These are phyloP conservation scores for Berberis vulgaris DNA, from an alignment of 164 flowering plant genomes.

Conservation along the genomic window DNA sequence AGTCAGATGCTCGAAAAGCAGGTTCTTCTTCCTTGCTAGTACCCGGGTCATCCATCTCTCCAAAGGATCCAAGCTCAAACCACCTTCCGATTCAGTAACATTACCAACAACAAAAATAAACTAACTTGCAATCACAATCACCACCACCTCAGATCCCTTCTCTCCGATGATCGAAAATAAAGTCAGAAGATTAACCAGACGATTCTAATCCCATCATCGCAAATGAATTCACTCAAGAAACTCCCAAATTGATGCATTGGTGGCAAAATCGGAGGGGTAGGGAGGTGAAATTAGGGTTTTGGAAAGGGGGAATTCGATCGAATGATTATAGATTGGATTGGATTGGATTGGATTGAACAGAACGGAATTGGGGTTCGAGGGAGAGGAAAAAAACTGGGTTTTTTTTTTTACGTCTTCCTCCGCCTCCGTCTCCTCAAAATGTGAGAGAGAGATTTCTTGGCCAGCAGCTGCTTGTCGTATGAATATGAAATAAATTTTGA, in stretches of 20 bases:
- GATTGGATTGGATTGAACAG: background rate
- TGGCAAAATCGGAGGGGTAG: background rate
- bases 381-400: background rate
- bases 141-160: background rate
- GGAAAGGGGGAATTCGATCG: background rate
- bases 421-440: conserved; percentile 5
- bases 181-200: conserved; percentile 27
- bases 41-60: conserved; percentile 51
- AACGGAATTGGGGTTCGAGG: conserved; percentile 8
- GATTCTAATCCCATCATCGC: conserved; percentile 61
- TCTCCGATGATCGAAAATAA: conserved; percentile 4
- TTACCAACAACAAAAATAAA: background rate
- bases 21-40: conserved; percentile 22
- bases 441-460: conserved; percentile 2
- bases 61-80: conserved; percentile 5
- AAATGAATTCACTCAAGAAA: too few relatives aligned
- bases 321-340: too few relatives aligned
- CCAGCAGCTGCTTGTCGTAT: conserved; percentile 6
- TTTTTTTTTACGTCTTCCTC: background rate
- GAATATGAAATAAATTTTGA: background rate
- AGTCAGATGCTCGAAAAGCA: conserved; percentile 9
- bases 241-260: background rate
- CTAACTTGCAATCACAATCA: too few relatives aligned
- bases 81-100: background rate
- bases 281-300: conserved; percentile 5